Evolutionary conservation across 169 alveolate genomes (phyloP), one percentile per base, ranked within the genome.

Genomic region (Plasmodium malariae): DNA sequence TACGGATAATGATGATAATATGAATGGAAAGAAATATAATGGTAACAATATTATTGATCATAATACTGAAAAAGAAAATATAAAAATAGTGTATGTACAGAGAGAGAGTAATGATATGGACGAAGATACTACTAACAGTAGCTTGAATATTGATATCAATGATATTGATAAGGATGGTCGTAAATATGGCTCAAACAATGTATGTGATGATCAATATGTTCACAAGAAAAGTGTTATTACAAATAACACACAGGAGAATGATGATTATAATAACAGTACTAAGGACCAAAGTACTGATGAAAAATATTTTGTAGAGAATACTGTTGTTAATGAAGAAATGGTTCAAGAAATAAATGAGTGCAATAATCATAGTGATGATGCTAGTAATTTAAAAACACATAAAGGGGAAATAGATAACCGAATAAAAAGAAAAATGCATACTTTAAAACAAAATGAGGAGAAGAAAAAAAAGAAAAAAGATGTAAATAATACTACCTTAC

Each of bases 391-490:
- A 48, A 70, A 26, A 32, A 70, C 9, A 70, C n/a, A 57, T 34
- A 48, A 70, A 21, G 9, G 65, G 21, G 83, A 70, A 70, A 45
- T 70, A 4, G 83, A 70, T 28, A 70, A 26, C 7, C 40, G 83
- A 49, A 70, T 70, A 6, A 70, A 70, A 34, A 70, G 83, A 28
- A 70, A 70, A 70, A 48, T 24, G 36, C 34, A 70, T 21, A 14
- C 83, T 3, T 28, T 70, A 36, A 74, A 74, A 62, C 70, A 74
- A 57, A 74, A 11, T 6, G 72, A 32, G 26, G 63, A 57, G 34
- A 74, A 45, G 6, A 74, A 55, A 45, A 74, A 72, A 54, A 72
- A 49, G 2, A 49, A 72, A 72, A 72, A 57, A n/a, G 55, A 54
- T 17, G 40, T 40, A 3, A 60, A 72, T 34, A 55, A 72, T 54